phyloP scores from a whole-genome alignment of 441 rosid genomes.

The Biscutella auriculata region DNA sequence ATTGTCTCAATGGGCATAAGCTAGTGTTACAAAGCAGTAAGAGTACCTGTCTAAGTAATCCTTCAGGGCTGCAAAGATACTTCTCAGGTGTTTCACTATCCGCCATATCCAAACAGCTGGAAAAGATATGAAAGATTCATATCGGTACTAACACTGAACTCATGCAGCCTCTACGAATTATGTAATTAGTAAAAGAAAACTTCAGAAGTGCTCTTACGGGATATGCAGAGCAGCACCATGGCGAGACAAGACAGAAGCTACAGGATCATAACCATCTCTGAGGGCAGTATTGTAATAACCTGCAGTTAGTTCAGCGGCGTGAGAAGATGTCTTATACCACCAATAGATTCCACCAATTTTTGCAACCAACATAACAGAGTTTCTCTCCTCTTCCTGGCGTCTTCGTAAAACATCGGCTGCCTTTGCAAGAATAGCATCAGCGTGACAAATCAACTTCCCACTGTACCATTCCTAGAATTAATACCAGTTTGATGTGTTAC shows the following conservation, averaged over 20 bases:
- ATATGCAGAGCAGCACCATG: conserved; percentile 56
- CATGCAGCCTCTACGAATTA: conserved; percentile 4
- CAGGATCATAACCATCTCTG: conserved; percentile 62
- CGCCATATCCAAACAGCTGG: conserved; percentile 41
- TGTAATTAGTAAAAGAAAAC: not conserved
- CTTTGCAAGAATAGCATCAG: conserved; percentile 51
- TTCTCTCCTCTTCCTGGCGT: conserved; percentile 26
- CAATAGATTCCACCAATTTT: conserved; percentile 61
- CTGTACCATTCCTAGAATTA: conserved; percentile 53
- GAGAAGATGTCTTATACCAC: conserved; percentile 67
- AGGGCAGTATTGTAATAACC: conserved; percentile 60
- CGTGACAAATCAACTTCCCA: conserved; percentile 53
- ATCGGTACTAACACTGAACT: not conserved
- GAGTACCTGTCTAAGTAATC: conserved; percentile 43
- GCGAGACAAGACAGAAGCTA: conserved; percentile 51
- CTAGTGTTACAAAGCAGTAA: not conserved
- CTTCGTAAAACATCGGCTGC: conserved; percentile 32
- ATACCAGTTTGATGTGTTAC: not conserved
- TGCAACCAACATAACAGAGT: conserved; percentile 38
- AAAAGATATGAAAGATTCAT: conserved; percentile 1
- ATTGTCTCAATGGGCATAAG: not conserved
- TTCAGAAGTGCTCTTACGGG: conserved; percentile 28
- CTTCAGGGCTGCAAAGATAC: conserved; percentile 61
- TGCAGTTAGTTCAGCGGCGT: conserved; percentile 66
- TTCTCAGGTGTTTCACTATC: conserved; percentile 41